Conservation (phyloP, 1,284 basidiomycete genomes). For the Cutaneotrichosporon cutaneum region DNA sequence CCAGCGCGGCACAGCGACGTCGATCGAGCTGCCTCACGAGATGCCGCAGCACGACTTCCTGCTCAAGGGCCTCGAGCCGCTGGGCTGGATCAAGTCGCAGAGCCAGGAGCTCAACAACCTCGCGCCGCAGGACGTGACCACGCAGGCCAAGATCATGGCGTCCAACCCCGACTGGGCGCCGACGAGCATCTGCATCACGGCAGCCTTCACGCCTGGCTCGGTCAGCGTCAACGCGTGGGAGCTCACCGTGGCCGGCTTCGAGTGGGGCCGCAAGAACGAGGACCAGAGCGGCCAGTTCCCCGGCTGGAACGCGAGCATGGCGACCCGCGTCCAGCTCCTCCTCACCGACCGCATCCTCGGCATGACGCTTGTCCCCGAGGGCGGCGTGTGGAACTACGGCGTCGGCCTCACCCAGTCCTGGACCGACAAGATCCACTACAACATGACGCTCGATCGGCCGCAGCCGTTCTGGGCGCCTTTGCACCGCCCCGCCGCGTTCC, state of each 20-base stretch:
- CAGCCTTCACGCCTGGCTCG: slow-evolving; percentile 96
- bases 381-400: slow-evolving; percentile 90
- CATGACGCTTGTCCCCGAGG: slow-evolving; percentile 87
- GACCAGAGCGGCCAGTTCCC: slow-evolving; percentile 81
- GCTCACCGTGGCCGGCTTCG: slow-evolving; percentile 86
- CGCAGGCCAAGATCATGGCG: slow-evolving; percentile 94
- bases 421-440: slow-evolving; percentile 79
- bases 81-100: slow-evolving; percentile 98
- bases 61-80: slow-evolving; percentile 87
- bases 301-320: slow-evolving; percentile 97
- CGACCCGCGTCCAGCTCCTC: slow-evolving; percentile 90
- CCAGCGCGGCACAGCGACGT: slow-evolving; percentile 92
- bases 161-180: slow-evolving; percentile 93
- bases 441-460: slow-evolving; percentile 85
- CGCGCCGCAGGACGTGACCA: slow-evolving; percentile 89
- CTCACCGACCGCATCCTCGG: slow-evolving; percentile 90
- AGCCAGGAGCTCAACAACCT: slow-evolving; percentile 86
- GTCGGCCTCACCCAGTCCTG: slow-evolving; percentile 88
- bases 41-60: slow-evolving; percentile 91
- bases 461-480: slow-evolving; percentile 93
- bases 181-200: slow-evolving; percentile 87
- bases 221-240: slow-evolving; percentile 92
- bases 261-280: slow-evolving; percentile 94
- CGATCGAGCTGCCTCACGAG: slow-evolving; percentile 79
- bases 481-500: slow-evolving; percentile 83